Evolutionary conservation across 2,329 filamentous ascomycete genomes (phyloP), one percentile per base, ranked within the genome.

Genomic region (Fusarium palustre): DNA sequence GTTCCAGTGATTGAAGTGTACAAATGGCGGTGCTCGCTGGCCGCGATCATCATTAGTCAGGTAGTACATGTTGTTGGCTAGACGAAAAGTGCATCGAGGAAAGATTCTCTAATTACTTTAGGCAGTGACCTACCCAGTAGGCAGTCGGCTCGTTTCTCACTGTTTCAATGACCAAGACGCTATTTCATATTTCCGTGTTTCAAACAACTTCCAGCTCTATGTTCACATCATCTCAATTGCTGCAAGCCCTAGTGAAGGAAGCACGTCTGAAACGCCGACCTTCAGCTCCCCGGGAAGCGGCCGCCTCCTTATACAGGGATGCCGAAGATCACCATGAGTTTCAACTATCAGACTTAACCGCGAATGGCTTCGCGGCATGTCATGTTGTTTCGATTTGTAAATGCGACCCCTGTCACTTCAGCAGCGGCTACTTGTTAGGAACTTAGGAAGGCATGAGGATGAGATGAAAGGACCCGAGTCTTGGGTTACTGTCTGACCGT

Each of bases 381-480:
- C 63, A 49, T 42, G 46, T 63, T 30, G 70, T 74, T 74, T 74
- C 71, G 64, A 11, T 47, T 50, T 7, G 13, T 39, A 39, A 39
- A 4, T 28, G 6, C 33, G 12, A 63, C 60, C 66, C 70, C 45
- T 64, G 65, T 52, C 55, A 13, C 38, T 47, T 42, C 25, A 31
- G 42, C 30, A 55, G 66, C 69, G 72, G 70, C 68, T 70, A 70
- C 68, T 70, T 60, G 59, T 45, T 59, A 31, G 52, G 52, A 48
- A 49, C 55, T 45, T 59, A 31, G 52, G 52, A 48, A 49, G 52
- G 53, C 55, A 33, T 42, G 30, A 48, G n/a, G 34, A 55, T 59
- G 63, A 74, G 66, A 73, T 74, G 64, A 74, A 73, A 53, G 72
- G 63, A 50, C 13, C 31, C n/a, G 24, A 47, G 34, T 20, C 24